phyloP scores from a whole-genome alignment of 2,329 filamentous ascomycete species.

The Bertia moriformis region DNA sequence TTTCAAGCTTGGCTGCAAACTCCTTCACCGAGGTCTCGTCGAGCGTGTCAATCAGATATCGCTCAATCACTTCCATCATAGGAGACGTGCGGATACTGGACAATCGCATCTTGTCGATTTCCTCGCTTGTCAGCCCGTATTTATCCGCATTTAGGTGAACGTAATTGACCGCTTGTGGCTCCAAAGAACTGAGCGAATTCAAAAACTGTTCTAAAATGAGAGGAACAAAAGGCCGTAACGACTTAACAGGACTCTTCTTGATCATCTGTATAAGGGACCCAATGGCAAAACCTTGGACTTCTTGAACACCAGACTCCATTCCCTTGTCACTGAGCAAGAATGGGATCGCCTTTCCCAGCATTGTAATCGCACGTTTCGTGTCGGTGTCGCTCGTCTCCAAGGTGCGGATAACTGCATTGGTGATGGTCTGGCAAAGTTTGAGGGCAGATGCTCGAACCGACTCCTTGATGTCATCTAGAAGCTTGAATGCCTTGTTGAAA shows the following conservation, averaged over 20 bases:
- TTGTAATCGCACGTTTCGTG: constrained; percentile 55
- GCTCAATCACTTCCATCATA: constrained; percentile 81
- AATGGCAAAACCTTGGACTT: constrained; percentile 74
- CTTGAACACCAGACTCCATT: constrained; percentile 74
- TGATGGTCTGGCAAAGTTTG: constrained; percentile 69
- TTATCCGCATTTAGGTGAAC: constrained; percentile 81
- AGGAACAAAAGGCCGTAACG: constrained; percentile 67
- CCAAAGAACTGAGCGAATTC: constrained; percentile 69
- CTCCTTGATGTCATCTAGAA: constrained; percentile 90
- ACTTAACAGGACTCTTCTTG: constrained; percentile 64
- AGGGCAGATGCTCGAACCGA: constrained; percentile 72
- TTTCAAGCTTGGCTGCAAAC: constrained; percentile 59
- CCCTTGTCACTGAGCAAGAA: constrained; percentile 82
- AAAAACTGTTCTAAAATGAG: constrained; percentile 70
- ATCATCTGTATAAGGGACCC: constrained; percentile 74
- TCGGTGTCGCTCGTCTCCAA: constrained; percentile 60
- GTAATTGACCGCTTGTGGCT: constrained; percentile 82
- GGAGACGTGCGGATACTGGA: constrained; percentile 72
- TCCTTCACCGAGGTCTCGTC: constrained; percentile 55
- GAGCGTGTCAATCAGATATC: constrained; percentile 74
- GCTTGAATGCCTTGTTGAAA: constrained; percentile 74
- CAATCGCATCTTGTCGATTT: constrained; percentile 77
- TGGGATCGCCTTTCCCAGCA: constrained; percentile 76
- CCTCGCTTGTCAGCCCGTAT: constrained; percentile 54
- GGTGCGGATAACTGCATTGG: constrained; percentile 71